Evolutionary conservation across 148 eudicot genomes (phyloP).

Genomic region (Cornus florida): DNA sequence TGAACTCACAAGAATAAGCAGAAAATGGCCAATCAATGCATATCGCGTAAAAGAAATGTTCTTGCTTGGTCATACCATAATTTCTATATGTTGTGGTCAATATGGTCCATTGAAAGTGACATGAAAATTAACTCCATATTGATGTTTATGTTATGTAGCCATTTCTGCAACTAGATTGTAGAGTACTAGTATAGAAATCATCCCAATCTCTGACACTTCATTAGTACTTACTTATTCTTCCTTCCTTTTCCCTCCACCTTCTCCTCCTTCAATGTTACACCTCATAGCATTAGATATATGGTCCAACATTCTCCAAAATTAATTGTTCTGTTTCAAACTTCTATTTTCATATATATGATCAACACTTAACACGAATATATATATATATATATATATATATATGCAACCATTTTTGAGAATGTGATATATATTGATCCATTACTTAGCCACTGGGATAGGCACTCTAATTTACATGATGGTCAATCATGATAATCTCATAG

Average conservation of each 20-base stretch:
- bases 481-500: slow-evolving; percentile 15
- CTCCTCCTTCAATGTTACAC: not conserved
- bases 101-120: slow-evolving; percentile 12
- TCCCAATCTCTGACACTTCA: not conserved
- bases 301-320: not conserved
- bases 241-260: not conserved
- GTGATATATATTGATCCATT: not conserved
- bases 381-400: no score
- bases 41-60: not conserved
- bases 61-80: not conserved
- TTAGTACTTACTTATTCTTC: not conserved
- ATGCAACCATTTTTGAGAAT: not conserved
- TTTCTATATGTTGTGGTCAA: not conserved
- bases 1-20: not conserved
- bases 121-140: no score
- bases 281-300: not conserved
- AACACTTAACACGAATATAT: not conserved
- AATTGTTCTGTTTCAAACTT: not conserved
- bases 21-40: not conserved
- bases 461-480: slow-evolving; percentile 14
- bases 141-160: not conserved
- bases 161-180: not conserved
- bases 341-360: slow-evolving; percentile 3
- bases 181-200: not conserved
- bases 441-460: slow-evolving; percentile 11